These are phyloP conservation scores for Davidsoniella australis DNA, from an alignment of 2,329 filamentous ascomycete genomes.

Conservation along the genomic window DNA sequence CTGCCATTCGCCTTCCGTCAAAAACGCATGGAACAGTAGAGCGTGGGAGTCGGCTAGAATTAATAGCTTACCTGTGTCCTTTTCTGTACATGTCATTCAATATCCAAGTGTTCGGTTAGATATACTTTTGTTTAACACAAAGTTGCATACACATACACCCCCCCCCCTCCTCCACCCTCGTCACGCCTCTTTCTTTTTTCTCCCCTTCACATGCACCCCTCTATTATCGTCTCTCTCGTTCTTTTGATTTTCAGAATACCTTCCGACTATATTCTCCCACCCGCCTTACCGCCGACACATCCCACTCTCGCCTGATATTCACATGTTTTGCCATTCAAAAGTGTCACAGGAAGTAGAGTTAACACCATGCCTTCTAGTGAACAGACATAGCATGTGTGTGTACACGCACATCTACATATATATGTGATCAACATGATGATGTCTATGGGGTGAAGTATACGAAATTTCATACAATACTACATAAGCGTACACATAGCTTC, in stretches of 20 bases:
- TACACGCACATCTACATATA: neutral
- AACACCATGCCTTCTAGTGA: too few relatives aligned
- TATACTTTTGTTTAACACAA: too few relatives aligned
- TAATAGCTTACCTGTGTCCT: too few relatives aligned
- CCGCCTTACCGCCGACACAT: neutral
- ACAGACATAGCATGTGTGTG: too few relatives aligned
- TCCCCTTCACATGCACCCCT: neutral
- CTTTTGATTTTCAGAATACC: neutral
- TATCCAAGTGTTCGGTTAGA: neutral
- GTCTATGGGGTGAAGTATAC: neutral
- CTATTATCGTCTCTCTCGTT: neutral
- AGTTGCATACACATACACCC: neutral
- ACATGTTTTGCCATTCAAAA: neutral
- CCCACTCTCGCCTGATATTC: conserved; percentile 3
- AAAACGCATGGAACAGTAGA: too few relatives aligned
- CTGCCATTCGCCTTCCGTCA: neutral
- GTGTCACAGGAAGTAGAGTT: too few relatives aligned
- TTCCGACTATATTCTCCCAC: neutral
- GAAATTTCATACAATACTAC: neutral
- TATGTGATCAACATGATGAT: neutral
- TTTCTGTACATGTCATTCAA: neutral
- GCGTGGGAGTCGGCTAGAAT: too few relatives aligned
- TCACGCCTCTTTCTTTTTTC: neutral
- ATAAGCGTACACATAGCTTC: neutral
- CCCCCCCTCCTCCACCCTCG: neutral